Evolutionary conservation across 1,284 basidiomycete genomes (phyloP), one percentile per base, ranked within the genome.

Genomic region (Leccinum pseudoinsigne): DNA sequence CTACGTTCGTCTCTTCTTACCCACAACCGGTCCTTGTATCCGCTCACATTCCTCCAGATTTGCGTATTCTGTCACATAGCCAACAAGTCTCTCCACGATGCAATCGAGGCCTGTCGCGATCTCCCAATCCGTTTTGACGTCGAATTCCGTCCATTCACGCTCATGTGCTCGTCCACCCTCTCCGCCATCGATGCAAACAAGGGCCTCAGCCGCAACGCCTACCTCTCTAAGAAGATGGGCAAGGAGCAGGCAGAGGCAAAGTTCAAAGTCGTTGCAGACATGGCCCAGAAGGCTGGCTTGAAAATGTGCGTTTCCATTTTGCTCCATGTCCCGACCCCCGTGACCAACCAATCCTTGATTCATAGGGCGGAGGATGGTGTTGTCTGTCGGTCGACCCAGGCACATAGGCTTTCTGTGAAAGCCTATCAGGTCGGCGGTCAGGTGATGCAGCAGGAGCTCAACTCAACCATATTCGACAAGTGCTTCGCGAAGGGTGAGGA

Each of bases 1-100:
- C 77, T 84, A 90, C 63, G 88, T 89, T 68, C 70, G 87, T 50
- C 4, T 18, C 60, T 21, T 60, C 58, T n/a, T 53, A 3, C 1
- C 12, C 61, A 21, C 21, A 21, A 21, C 21, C 51, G 45, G 61
- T 62, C 26, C 63, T 55, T 47, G 12, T 60, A 60, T 51, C 57
- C 14, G 6, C 64, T 64, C 64, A 65, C 18, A 55, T 18, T 45
- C 53, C 16, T 28, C 21, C 70, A 92, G 89, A 79, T 82, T 55
- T 92, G 90, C 72, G 81, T 83, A 61, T 92, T 88, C 79, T 92
- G 90, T 75, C 90, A 86, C 75, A 83, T 94, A 66, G 86, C 85
- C 12, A 85, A 88, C 74, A 85, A 86, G 73, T 88, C 92, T 69
- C 82, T 94, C 61, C 78, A 87, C 58, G 80, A 82, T 53, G 91